Base-by-base conservation (phyloP, 371 early-diverging fungal genomes). In the Haplosporangium sp. region DNA sequence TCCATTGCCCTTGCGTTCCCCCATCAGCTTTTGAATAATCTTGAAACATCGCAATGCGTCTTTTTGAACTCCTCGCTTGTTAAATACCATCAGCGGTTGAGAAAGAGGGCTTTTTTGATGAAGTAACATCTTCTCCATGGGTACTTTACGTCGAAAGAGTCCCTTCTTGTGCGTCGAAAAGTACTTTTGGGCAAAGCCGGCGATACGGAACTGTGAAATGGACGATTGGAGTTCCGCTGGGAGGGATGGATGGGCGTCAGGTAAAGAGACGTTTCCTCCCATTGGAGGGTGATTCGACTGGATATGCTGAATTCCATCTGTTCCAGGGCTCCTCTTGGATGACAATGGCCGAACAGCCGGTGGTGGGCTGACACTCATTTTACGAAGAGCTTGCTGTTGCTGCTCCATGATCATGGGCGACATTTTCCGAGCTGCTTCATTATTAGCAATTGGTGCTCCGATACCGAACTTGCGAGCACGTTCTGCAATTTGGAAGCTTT, bases 111-210 rank as follows among this genome's bases (percentile, higher is more conserved):
- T 94, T 82, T 91, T 94, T 74, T 90, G 90, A 86, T 89, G 95
- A 51, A 86, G 86, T 13, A 97, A 73, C 93, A 97, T 90, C 72
- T 96, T 91, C 48, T 93, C 92, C 66, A 96, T 82, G 2, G 98
- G 95, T 3, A 98, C 94, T 69, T 85, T 91, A 48, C 93, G 89
- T 69, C 95, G 83, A 63, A 98, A 93, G 16, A 95, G 76, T 0
- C 98, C 97, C 48, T 90, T 87, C 80, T 94, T 94, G 68, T 96
- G 97, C 8, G 92, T 92, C 0, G 94, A 82, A 84, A 98, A 98
- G 81, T 95, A 95, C 69, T 93, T 93, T 81, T 90, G 83, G 6
- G 98, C 98, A 86, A 94, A 98, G 0, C 96, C 95, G 42, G 95
- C 94, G 72, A 98, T 95, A 20, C 90, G 87, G 82, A 95, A 95